Evolutionary conservation across 2,329 filamentous ascomycete genomes (phyloP), one percentile per base, ranked within the genome.

Genomic region (Fusarium sororula): DNA sequence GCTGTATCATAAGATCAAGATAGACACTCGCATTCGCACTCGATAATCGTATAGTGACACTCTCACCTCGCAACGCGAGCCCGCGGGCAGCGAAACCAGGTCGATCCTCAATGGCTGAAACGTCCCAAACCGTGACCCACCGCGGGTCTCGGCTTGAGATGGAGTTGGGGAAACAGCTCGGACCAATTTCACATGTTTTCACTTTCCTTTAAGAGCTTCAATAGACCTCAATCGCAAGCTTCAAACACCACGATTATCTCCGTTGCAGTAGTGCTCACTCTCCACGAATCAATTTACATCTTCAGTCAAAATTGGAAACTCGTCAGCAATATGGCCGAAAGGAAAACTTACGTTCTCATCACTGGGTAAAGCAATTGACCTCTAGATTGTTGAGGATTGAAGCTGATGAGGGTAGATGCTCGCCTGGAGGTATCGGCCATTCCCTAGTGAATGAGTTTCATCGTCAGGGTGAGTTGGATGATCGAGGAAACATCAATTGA

Each of bases 371-470:
- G n/a, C 24, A 42, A 60, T 13, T 20, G 12, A 42, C 9, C 18
- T 26, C 7, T 5, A 7, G 13, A 48, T 9, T 62, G 47, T 32
- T 48, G 28, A 51, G 37, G 22, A 45, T 54, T 39, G 35, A 22
- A 28, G 22, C 63, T 62, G 39, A 50, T 32, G 17, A 45, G 26
- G 3, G n/a, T 39, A 90, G 89, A 20, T 90, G 89, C 76, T 87
- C 88, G 12, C 87, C 89, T 4, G 89, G 88, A 20, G 89, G 89
- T 37, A 90, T 90, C 66, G 89, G 89, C 44, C 84, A 89, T 76
- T 86, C 85, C 6, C 62, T 90, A 17, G 88, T 86, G 22, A 75
- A 85, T 4, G 87, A 88, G 69, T 90, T 90, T 58, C 85, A 89
- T 44, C 81, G 78, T 17, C 84, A 84, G 80, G 88, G 88, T 88